Evolutionary conservation across 106 monocot species (phyloP).

Genomic region (Phalaenopsis aphrodite): DNA sequence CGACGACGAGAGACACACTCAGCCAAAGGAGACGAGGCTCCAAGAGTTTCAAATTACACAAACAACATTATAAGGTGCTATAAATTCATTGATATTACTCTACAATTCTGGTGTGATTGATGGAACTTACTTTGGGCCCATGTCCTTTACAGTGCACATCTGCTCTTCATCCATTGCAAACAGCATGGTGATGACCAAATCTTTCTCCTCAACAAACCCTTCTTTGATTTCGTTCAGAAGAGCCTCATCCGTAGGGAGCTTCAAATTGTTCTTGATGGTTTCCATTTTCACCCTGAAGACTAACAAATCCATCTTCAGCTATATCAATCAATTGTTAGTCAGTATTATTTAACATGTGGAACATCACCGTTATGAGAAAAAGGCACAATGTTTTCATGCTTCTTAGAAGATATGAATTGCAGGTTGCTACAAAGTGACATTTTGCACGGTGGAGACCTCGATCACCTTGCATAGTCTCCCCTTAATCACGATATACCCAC

Average conservation of each 20-base stretch:
- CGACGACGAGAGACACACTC: no score
- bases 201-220: no score
- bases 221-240: not conserved
- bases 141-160: no score
- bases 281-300: constrained; percentile 11
- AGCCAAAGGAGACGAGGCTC: no score
- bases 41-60: no score
- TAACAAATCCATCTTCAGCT: constrained; percentile 67
- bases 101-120: no score
- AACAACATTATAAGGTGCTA: no score
- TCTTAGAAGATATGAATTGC: constrained; percentile 59
- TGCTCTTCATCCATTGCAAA: no score
- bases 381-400: constrained; percentile 64
- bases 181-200: no score
- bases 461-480: constrained; percentile 25
- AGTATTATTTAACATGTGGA: constrained; percentile 41
- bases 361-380: constrained; percentile 72
- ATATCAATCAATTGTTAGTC: constrained; percentile 70
- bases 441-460: constrained; percentile 73
- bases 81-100: no score
- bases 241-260: not conserved
- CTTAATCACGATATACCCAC: no score
- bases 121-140: no score
- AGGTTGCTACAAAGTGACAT: constrained; percentile 41
- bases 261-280: constrained; percentile 9